Base-by-base conservation (phyloP, 768 basidiomycete genomes). In the Rhizopogon sp. region DNA sequence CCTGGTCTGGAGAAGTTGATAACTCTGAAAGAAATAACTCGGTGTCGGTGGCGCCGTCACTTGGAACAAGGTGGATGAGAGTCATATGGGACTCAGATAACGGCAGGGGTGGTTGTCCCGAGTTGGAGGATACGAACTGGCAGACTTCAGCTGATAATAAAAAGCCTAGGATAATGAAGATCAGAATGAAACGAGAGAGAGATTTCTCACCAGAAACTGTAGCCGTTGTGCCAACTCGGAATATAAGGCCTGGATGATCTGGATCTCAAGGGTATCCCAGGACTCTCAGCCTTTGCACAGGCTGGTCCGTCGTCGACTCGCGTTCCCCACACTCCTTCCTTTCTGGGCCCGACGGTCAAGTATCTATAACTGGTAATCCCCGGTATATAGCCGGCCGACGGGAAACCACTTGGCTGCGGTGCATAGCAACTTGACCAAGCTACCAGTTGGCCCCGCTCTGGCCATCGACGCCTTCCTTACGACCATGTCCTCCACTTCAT, bases 401-500 rank as follows among this genome's bases (percentile, higher is more conserved):
- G 25, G 25, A 25, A 25, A 25, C 25, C 25, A 25, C 25, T 25
- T 25, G 31, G 9, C 31, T 33, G 31, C 28, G n/a, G 52, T 40
- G 49, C 58, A 62, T 55, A 52, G 20, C 20, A 20, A 20, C 20
- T 20, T 20, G 20, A 2, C 20, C 20, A 20, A 20, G 20, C 2
- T 20, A 20, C 20, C 20, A 20, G 20, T 20, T 20, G 39, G n/a
- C 42, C n/a, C 44, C 62, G 47, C 52, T 50, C 11, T 22, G 17
- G 39, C 43, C 39, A 16, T 39, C 39, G 13, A 45, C 52, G 29
- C 29, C 6, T 31, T 40, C n/a, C 16, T 55, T 40, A 50, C 54
- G 52, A 3, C 56, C 50, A 62, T 76, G 58, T 67, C 75, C 57
- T 62, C 70, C 39, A 64, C 74, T 40, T 55, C 68, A 50, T 16